Base-by-base conservation (phyloP, 768 basidiomycete species). In the Russula compacta region DNA sequence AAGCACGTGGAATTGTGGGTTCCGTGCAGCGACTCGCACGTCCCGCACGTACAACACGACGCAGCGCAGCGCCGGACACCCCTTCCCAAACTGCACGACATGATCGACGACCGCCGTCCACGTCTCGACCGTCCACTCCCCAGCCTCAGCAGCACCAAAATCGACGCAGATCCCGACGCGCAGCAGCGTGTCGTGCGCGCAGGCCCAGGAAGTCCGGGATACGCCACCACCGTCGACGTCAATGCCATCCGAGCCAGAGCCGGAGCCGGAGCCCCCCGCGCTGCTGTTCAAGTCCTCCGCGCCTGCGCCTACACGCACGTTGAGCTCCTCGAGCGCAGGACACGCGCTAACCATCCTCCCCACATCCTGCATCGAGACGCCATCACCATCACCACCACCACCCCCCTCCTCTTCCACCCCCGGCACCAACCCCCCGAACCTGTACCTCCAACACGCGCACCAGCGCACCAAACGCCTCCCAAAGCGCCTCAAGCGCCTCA, bases 361-460 rank as follows among this genome's bases (percentile, higher is more conserved):
- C 29, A 49, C 11, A 8, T 61, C 43, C 12, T 6, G 39, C 15
- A 17, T 17, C 38, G 35, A 4, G 42, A 56, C 40, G 14, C 38
- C 50, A 9, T 11, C 3, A 4, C 32, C 12, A 4, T 10, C 42
- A 3, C 17, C 53, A 2, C 6, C 17, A 9, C 42, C 15, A 14
- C 15, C 29, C n/a, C n/a, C n/a, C n/a, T 17, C 32, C 17, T 2
- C 12, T 2, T 17, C 42, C 43, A 21, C 29, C 8, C 24, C 4
- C 15, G 40, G 4, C 14, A 4, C 8, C 24, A 7, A 14, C 15
- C 14, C 17, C 48, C 17, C 2, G 14, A 3, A 24, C 17, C 39
- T 62, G 49, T 19, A 63, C 12, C 54, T 66, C 58, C 14, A 60
- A 14, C 46, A 53, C 46, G 24, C 49, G 54, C 43, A 66, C 19